Base-by-base conservation (phyloP, 345 rosid species). In the Pseudoturritis turrita region DNA sequence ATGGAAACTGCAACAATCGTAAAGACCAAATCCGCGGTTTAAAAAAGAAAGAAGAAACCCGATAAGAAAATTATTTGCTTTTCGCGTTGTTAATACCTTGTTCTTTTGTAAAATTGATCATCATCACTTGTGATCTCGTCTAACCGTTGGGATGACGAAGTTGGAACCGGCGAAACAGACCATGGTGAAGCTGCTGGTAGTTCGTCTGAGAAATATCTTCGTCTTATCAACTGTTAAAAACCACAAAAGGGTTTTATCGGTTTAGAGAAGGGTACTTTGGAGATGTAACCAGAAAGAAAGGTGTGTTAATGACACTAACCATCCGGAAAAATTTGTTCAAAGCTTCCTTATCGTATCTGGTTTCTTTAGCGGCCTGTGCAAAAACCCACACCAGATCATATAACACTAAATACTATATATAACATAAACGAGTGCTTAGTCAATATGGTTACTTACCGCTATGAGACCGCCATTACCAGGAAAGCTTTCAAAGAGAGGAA, bases 271-370 rank as follows among this genome's bases (percentile, higher is more conserved):
- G n/a, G n/a, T 23, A 10, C 18, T 18, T 50, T 9, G 23, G 50
- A 43, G 25, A 57, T 29, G 49, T 18, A 51, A 49, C 40, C 19
- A 12, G 10, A 23, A 40, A 14, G 29, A 49, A 40, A 57, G 6
- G 17, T 31, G 64, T 53, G 29, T 31, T 62, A 52, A 36, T 29
- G 39, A 45, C 17, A 85, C 95, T 36, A 31, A 93, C 99, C 88
- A 63, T 81, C 11, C 82, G 96, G 54, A 96, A 90, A 81, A 92
- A 96, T 53, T 84, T 96, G 73, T 77, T 78, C 51, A 96, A 54
- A 54, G 91, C 96, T 84, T 96, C 99, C 82, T 96, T 90, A 85
- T 96, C 99, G 31, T 81, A 89, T 82, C 98, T 90, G 71, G 95
- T 91, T 79, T 89, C 98, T 82, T 83, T 96, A 31, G 96, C 96